Conservation (phyloP, 257 asterid species). For the Thymus mandschuricus region DNA sequence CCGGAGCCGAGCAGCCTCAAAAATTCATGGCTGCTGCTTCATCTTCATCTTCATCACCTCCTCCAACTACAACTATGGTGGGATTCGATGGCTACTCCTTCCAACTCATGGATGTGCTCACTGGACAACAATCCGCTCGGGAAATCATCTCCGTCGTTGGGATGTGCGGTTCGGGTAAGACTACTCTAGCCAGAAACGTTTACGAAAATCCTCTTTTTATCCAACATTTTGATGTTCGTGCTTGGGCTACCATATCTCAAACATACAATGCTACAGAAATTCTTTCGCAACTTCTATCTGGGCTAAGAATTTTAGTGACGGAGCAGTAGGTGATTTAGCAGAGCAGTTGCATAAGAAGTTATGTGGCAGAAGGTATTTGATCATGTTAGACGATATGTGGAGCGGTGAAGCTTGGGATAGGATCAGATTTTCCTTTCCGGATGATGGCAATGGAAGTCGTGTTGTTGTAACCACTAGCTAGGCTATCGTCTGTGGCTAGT, state of each 20-base stretch:
- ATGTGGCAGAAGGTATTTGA: not conserved
- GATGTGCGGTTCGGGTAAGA: no score
- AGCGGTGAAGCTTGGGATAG: conserved; percentile 10
- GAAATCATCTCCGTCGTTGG: no score
- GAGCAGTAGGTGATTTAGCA: not conserved
- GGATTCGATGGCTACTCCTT: no score
- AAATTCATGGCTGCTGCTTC: no score
- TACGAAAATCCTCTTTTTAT: not conserved
- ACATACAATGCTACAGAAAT: no score
- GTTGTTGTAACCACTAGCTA: conserved; percentile 8
- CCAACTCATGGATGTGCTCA: no score
- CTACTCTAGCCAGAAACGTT: not conserved
- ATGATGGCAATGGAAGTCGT: not conserved
- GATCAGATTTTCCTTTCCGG: conserved; percentile 3
- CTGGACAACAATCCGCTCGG: no score
- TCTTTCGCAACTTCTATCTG: no score
- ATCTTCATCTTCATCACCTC: no score
- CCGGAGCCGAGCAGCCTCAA: not conserved
- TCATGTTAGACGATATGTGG: conserved; percentile 1
- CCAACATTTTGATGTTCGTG: no score
- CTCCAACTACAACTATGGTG: no score
- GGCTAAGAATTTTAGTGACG: not conserved
- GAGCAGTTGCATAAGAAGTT: not conserved
- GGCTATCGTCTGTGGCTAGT: not conserved
- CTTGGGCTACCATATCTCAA: not conserved